Base-by-base conservation (phyloP, 2,329 filamentous ascomycete genomes). In the Cladophialophora psammophila region DNA sequence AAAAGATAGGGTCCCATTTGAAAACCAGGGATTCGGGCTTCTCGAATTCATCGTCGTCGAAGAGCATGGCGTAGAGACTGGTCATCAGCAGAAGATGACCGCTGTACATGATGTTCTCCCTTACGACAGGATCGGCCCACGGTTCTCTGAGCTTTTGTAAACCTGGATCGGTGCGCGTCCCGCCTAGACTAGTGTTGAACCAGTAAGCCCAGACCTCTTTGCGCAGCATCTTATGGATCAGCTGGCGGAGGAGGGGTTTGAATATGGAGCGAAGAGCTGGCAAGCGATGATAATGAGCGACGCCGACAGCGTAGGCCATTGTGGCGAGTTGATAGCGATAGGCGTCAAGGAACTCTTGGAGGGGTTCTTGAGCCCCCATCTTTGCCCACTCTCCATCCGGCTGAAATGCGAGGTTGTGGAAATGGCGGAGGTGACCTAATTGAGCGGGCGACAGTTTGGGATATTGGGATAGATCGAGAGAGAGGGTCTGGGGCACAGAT, bases 31-130 rank as follows among this genome's bases (percentile, higher is more conserved):
- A 73, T 1, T 67, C 75, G 1, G 72, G 69, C 42, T 68, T 74
- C 62, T 81, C 79, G 63, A 78, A 80, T 58, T 74, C 73, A 56
- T 80, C 78, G 59, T 81, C 79, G 59, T 80, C 74, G 63, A 82
- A 81, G 1, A 82, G 72, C 80, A 81, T 82, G 1, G 72, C 76
- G 71, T 80, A 80, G 8, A 81, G 69, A 8, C 74, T 76, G 2
- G 74, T 74, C 78, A 81, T 81, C 42, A 80, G 65, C 10, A 80
- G 72, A 20, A 81, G 65, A 69, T 82, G 78, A 1, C 80, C 80
- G 34, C 74, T 77, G 55, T 80, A 81, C 79, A 82, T 79, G 67
- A 81, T 80, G 65, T 81, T 82, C 68, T 82, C 80, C 45, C 69
- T 72, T 18, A 76, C 70, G 1, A 81, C 73, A 0, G 80, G 79